These are phyloP conservation scores for Cladosporium sp. DNA, from an alignment of 2,329 filamentous ascomycete genomes.

Conservation along the genomic window DNA sequence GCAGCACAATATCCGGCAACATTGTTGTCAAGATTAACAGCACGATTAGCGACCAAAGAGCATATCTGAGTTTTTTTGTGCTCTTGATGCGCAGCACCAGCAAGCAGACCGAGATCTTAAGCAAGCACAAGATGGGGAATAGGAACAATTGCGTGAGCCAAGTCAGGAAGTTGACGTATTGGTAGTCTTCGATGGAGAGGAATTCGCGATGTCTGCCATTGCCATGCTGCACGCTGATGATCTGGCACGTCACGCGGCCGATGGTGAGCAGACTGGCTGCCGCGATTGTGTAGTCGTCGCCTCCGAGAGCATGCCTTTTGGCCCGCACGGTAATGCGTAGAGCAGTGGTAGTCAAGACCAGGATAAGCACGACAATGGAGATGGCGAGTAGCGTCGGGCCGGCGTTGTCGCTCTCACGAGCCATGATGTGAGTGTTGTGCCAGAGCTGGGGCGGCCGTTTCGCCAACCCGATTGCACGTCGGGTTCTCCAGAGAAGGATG, in stretches of 20 bases:
- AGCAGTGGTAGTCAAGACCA: slow-evolving; percentile 9
- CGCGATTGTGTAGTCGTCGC: slow-evolving; percentile 43
- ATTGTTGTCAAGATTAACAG: slow-evolving; percentile 29
- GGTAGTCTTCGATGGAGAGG: slow-evolving; percentile 31
- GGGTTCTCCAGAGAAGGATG: slow-evolving; percentile 2
- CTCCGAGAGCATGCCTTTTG: slow-evolving; percentile 24
- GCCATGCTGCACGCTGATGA: slow-evolving; percentile 37
- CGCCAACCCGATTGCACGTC: background rate
- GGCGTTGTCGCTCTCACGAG: slow-evolving; percentile 10
- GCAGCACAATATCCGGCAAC: slow-evolving; percentile 28
- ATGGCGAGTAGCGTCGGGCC: slow-evolving; percentile 18
- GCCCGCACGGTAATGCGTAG: slow-evolving; percentile 13
- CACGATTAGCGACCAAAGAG: slow-evolving; percentile 34
- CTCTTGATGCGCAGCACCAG: slow-evolving; percentile 46
- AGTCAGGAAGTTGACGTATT: slow-evolving; percentile 38
- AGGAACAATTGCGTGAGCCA: slow-evolving; percentile 46
- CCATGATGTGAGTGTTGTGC: slow-evolving; percentile 5
- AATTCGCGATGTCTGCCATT: slow-evolving; percentile 45
- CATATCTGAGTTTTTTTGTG: slow-evolving; percentile 33
- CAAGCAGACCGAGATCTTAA: slow-evolving; percentile 47
- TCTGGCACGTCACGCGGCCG: slow-evolving; percentile 37
- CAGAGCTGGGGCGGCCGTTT: background rate
- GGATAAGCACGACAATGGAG: slow-evolving; percentile 11
- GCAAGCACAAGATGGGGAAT: slow-evolving; percentile 42
- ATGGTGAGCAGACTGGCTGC: slow-evolving; percentile 35